These are phyloP conservation scores for Amanita polypyramis DNA, from an alignment of 768 basidiomycete species.

Conservation along the genomic window DNA sequence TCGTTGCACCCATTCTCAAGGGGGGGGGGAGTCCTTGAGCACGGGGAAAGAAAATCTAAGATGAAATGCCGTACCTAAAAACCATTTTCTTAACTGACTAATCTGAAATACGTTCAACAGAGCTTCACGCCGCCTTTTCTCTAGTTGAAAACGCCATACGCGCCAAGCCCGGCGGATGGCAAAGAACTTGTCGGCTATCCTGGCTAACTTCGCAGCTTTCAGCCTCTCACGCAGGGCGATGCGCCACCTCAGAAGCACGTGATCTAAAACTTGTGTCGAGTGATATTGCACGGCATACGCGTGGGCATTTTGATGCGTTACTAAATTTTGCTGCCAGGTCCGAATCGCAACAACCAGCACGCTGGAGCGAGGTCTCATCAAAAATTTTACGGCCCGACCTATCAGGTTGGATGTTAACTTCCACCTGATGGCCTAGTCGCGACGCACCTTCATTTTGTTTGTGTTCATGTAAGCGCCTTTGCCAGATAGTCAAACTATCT, in stretches of 20 bases:
- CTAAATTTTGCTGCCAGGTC: slow-evolving; percentile 34
- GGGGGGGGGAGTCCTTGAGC: neutral
- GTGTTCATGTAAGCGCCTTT: slow-evolving; percentile 27
- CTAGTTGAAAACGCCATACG: slow-evolving; percentile 35
- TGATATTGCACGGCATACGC: slow-evolving; percentile 42
- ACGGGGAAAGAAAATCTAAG: neutral
- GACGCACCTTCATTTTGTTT: slow-evolving; percentile 35
- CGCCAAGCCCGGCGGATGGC: slow-evolving; percentile 35
- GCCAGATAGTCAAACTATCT: slow-evolving; percentile 42
- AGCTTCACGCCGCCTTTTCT: slow-evolving; percentile 31
- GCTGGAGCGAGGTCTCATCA: slow-evolving; percentile 31
- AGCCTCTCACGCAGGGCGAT: slow-evolving; percentile 37
- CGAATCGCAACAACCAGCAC: slow-evolving; percentile 24
- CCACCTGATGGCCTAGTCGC: neutral
- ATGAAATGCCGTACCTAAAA: slow-evolving; percentile 7
- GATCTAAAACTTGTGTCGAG: slow-evolving; percentile 26
- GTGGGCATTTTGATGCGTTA: slow-evolving; percentile 34
- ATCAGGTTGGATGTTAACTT: slow-evolving; percentile 1
- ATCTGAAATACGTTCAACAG: slow-evolving; percentile 34
- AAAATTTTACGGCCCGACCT: slow-evolving; percentile 45
- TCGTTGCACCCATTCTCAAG: slow-evolving; percentile 7
- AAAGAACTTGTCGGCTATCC: slow-evolving; percentile 41
- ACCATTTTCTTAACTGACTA: slow-evolving; percentile 18
- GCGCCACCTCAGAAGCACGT: slow-evolving; percentile 44
- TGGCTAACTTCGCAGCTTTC: slow-evolving; percentile 43